Evolutionary conservation across 1,139 yeast genomes (phyloP).

Genomic region (Zygoascus meyerae): DNA sequence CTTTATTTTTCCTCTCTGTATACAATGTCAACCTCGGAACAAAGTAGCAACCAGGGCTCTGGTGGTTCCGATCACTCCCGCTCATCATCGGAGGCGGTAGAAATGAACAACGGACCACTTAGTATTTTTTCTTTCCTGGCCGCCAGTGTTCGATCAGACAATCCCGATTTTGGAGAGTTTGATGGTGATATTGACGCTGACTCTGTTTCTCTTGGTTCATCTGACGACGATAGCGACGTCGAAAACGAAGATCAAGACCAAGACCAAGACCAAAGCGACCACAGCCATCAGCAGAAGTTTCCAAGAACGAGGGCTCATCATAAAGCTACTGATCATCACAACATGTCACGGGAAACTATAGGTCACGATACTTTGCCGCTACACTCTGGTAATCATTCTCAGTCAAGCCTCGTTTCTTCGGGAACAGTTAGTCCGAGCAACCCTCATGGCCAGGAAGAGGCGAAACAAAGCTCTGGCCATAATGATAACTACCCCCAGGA

Average conservation of each 20-base stretch:
- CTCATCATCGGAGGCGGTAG: background rate
- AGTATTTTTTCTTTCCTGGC: slow-evolving; percentile 22
- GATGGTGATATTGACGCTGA: slow-evolving; percentile 24
- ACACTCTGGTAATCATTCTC: too few relatives aligned
- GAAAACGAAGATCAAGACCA: slow-evolving; percentile 15
- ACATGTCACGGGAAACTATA: too few relatives aligned
- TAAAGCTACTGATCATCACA: too few relatives aligned
- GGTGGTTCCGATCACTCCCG: background rate
- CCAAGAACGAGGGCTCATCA: too few relatives aligned
- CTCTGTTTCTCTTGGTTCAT: slow-evolving; percentile 12
- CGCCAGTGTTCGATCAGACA: slow-evolving; percentile 21
- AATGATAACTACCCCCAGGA: background rate
- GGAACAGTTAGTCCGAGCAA: background rate
- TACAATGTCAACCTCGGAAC: slow-evolving; percentile 4
- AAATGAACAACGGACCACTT: slow-evolving; percentile 8
- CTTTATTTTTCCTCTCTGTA: too few relatives aligned
- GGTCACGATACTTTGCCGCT: too few relatives aligned
- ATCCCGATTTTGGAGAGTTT: slow-evolving; percentile 23
- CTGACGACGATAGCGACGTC: slow-evolving; percentile 12
- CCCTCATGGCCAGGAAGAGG: background rate
- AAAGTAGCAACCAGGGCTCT: background rate
- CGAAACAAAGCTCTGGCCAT: background rate
- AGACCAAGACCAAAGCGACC: slow-evolving; percentile 13
- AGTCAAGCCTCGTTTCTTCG: too few relatives aligned
- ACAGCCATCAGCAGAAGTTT: background rate